Conservation (phyloP, 1,284 basidiomycete genomes). For the Golubevia pallescens region DNA sequence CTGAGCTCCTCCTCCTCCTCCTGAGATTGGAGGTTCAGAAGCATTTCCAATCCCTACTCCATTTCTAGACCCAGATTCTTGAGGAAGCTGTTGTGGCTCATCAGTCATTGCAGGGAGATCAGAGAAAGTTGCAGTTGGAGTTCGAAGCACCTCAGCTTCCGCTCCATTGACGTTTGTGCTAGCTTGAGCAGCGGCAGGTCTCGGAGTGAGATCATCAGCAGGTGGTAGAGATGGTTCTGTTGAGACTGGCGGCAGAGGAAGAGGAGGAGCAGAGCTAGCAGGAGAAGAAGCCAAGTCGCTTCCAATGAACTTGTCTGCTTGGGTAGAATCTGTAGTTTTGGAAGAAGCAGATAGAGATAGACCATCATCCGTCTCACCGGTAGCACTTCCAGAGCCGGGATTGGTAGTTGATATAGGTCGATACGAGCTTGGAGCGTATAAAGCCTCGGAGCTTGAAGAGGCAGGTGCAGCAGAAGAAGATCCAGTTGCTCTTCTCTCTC, state of each 20-base stretch:
- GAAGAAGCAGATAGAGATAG: not conserved
- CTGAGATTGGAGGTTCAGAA: conserved; percentile 1
- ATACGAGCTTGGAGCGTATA: not conserved
- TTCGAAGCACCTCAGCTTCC: not conserved
- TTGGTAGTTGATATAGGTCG: not conserved
- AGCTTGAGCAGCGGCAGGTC: not conserved
- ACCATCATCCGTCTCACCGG: not conserved
- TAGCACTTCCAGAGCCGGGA: not conserved
- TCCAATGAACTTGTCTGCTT: not conserved
- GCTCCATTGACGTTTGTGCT: not conserved
- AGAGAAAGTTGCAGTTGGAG: conserved; percentile 2
- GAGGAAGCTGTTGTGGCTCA: conserved; percentile 1
- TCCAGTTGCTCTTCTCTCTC: conserved; percentile 19
- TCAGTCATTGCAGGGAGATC: not conserved
- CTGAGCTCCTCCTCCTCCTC: not conserved
- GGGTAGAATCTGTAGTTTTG: not conserved
- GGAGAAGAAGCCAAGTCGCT: not conserved
- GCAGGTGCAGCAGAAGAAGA: not conserved
- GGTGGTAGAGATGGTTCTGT: not conserved
- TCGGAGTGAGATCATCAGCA: not conserved
- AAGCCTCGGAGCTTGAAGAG: not conserved
- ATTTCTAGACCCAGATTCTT: not conserved
- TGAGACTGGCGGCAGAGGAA: not conserved
- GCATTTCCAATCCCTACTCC: not conserved
- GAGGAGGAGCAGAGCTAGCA: not conserved